phyloP scores from a whole-genome alignment of 495 filamentous ascomycete genomes.

The Talaromyces stipitatus region DNA sequence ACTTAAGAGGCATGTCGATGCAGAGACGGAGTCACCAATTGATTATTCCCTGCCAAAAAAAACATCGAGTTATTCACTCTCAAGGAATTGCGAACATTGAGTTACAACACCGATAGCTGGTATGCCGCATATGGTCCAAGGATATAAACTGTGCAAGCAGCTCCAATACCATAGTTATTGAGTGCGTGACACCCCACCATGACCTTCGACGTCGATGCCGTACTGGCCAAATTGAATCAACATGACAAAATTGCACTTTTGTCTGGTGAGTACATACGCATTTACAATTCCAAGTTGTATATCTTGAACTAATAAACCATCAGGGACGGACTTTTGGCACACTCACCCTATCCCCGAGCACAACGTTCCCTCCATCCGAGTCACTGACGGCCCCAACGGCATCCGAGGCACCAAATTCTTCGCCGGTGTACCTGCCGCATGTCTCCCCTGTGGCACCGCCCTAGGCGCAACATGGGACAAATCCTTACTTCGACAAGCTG shows the following conservation, averaged over 20 bases:
- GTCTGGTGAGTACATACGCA: slow-evolving; percentile 12
- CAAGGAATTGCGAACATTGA: no score
- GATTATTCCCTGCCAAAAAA: background rate
- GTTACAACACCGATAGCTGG: no score
- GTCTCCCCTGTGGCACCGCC: slow-evolving; percentile 54
- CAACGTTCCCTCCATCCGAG: slow-evolving; percentile 54
- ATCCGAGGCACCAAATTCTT: slow-evolving; percentile 59
- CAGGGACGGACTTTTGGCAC: slow-evolving; percentile 58
- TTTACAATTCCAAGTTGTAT: background rate
- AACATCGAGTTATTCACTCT: background rate
- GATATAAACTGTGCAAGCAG: background rate
- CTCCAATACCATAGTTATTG: background rate
- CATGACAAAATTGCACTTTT: slow-evolving; percentile 25
- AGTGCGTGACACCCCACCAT: background rate
- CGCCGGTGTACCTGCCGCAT: slow-evolving; percentile 50
- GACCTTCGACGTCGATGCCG: slow-evolving; percentile 23
- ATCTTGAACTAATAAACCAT: background rate
- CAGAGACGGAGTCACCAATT: background rate
- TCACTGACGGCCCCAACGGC: slow-evolving; percentile 61
- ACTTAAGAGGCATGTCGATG: background rate
- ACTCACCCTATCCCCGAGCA: slow-evolving; percentile 57
- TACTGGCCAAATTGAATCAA: slow-evolving; percentile 18
- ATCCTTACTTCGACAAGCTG: slow-evolving; percentile 44
- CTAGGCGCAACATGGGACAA: slow-evolving; percentile 60
- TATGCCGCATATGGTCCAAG: background rate